phyloP scores from a whole-genome alignment of 2,329 filamentous ascomycete species.

The Geosmithia morbida region DNA sequence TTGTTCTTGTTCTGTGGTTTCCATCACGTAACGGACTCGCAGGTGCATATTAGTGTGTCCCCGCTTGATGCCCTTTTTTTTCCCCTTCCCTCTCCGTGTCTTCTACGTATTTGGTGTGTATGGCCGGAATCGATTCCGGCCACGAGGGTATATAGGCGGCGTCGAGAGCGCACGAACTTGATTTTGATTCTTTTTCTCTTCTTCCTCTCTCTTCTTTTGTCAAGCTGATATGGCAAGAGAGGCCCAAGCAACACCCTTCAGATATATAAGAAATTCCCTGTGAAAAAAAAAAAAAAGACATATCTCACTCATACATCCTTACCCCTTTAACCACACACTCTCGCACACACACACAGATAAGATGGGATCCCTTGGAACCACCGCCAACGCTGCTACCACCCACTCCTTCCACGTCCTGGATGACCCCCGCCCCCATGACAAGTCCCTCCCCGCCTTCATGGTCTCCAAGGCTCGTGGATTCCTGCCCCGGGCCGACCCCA shows the following conservation, averaged over 20 bases:
- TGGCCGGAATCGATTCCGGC: conserved; percentile 34
- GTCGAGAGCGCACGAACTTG: conserved; percentile 9
- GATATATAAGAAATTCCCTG: no score
- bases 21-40: not conserved
- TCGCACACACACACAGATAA: not conserved
- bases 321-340: conserved; percentile 4
- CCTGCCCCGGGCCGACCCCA: conserved; percentile 51
- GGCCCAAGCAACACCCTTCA: no score
- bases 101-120: conserved; percentile 8
- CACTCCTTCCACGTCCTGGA: conserved; percentile 39
- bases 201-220: no score
- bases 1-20: not conserved
- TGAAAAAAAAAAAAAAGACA: not conserved
- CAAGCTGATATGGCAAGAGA: no score
- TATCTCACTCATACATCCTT: not conserved
- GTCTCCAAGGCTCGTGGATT: conserved; percentile 64
- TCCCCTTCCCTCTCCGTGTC: not conserved
- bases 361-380: conserved; percentile 19
- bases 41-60: not conserved
- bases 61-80: not conserved
- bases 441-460: conserved; percentile 58
- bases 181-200: not conserved
- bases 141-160: conserved; percentile 30
- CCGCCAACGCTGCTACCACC: conserved; percentile 7
- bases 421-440: conserved; percentile 43